Evolutionary conservation across 768 basidiomycete species (phyloP), one percentile per base, ranked within the genome.

Genomic region (Lentinula edodes): DNA sequence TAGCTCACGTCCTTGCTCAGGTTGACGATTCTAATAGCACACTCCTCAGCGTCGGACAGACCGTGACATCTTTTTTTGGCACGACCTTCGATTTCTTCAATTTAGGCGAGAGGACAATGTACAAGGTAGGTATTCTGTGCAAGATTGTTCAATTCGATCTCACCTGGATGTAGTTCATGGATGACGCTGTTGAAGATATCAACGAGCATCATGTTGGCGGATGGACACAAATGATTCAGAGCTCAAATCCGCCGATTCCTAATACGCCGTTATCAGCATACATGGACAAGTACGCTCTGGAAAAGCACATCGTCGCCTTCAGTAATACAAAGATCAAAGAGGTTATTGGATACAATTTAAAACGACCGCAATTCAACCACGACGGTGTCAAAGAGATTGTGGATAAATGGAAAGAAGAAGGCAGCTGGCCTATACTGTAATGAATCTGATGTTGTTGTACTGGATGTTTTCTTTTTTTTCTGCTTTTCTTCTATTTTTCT

Each of bases 31-130:
- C 89, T 6, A 78, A 90, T 50, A 86, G 81, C 65, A 90, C 90
- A 5, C 75, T 89, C 43, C 72, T 85, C 36, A 87, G 85, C 62
- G 81, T 87, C 6, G 89, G 87, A 7, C 80, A 85, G 57, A 82
- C 79, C 18, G 80, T 89, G 41, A 85, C 89, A 1, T 82, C 86
- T 15, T 82, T 84, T 69, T 93, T 93, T 66, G 88, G 85, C 50
- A 91, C 91, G 13, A 84, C 85, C 0, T 90, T 90, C 42, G 90
- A 93, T 66, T 94, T 91, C 69, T 87, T 91, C 75, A 87, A 84
- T 58, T 70, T 89, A 60, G 71, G 93, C 20, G 84, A 86, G 65
- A 87, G 81, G 64, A 80, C 87, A 2, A 69, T 87, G 45, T 81
- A 89, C 54, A 90, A 88, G 80, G 91, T 86, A 62, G 39, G 72